Conservation (phyloP, 177 flowering plant species). For the Vitis hybrid region DNA sequence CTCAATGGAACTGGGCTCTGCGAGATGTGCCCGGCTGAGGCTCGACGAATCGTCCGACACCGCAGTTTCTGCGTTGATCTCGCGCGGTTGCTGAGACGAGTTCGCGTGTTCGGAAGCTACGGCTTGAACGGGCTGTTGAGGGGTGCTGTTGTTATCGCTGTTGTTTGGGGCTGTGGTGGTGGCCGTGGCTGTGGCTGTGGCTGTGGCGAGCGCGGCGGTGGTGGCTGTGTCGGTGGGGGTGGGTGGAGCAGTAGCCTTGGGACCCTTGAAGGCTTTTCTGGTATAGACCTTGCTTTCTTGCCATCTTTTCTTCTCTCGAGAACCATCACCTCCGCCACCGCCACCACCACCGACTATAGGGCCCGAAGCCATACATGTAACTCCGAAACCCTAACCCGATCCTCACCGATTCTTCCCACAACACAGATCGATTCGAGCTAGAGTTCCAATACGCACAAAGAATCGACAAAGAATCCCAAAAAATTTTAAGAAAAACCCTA, state of each 20-base stretch:
- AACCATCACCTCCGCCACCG: slow-evolving; percentile 28
- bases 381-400: slow-evolving; percentile 17
- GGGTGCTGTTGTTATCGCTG: no score
- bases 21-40: slow-evolving; percentile 16
- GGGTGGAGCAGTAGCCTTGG: slow-evolving; percentile 3
- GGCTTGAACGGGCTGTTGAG: neutral
- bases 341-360: slow-evolving; percentile 20
- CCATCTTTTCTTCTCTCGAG: slow-evolving; percentile 39
- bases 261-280: slow-evolving; percentile 43
- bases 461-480: neutral
- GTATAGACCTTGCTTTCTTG: slow-evolving; percentile 48
- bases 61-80: slow-evolving; percentile 10
- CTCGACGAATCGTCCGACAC: slow-evolving; percentile 29
- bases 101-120: slow-evolving; percentile 13
- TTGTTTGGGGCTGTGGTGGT: no score
- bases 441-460: neutral
- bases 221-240: neutral
- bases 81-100: slow-evolving; percentile 9
- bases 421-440: neutral
- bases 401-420: neutral
- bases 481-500: no score
- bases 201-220: neutral
- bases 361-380: slow-evolving; percentile 40
- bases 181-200: neutral
- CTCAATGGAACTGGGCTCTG: slow-evolving; percentile 1